Evolutionary conservation across 768 basidiomycete species (phyloP).

Genomic region (Leccinum variicolor): DNA sequence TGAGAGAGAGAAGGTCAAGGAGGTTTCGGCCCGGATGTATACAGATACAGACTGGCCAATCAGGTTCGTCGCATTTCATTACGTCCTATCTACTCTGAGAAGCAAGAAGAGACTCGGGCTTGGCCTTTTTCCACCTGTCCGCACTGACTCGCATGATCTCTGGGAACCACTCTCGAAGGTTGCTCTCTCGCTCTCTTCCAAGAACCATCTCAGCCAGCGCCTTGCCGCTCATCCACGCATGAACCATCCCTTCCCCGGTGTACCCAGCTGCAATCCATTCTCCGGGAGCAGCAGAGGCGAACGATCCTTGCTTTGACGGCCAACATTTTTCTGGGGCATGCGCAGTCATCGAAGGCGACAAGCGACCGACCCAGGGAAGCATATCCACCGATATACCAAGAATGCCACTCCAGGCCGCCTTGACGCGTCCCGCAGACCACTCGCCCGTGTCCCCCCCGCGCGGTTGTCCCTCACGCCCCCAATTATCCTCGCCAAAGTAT

Average conservation of each 20-base stretch:
- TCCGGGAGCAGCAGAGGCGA: constrained; percentile 38
- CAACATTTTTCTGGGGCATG: constrained; percentile 11
- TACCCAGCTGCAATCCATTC: constrained; percentile 77
- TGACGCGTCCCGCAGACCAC: constrained; percentile 47
- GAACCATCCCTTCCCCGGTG: constrained; percentile 70
- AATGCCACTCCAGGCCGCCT: constrained; percentile 62
- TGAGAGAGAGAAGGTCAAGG: constrained; percentile 7
- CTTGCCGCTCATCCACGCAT: constrained; percentile 64
- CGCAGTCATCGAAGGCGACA: constrained; percentile 44
- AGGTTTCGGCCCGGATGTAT: neutral
- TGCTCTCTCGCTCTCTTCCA: constrained; percentile 29
- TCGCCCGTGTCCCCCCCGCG: constrained; percentile 7
- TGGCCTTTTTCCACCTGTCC: constrained; percentile 53
- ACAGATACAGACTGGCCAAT: neutral
- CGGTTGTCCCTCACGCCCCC: constrained; percentile 36
- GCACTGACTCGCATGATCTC: constrained; percentile 45
- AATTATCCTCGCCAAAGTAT: constrained; percentile 48
- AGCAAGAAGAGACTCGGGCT: constrained; percentile 38
- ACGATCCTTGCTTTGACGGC: neutral
- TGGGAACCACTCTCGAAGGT: constrained; percentile 46
- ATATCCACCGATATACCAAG: constrained; percentile 60
- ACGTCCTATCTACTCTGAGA: neutral
- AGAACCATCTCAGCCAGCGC: constrained; percentile 61
- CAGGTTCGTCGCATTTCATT: neutral
- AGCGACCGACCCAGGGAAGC: constrained; percentile 69